Base-by-base conservation (phyloP, 2,329 filamentous ascomycete species). In the Coniella vitis region DNA sequence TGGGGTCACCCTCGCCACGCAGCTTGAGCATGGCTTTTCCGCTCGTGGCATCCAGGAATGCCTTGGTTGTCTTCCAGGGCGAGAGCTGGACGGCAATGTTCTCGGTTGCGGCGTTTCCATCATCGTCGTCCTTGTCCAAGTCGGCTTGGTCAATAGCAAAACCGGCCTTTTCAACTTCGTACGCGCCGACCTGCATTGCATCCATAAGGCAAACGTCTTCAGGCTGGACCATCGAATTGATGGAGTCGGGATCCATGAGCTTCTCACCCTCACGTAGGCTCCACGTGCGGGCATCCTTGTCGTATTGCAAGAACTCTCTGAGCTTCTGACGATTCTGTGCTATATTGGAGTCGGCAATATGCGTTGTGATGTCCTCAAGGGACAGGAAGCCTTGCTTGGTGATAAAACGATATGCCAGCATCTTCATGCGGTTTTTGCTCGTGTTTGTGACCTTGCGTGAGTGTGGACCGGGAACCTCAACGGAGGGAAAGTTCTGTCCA, bases 21-120 rank as follows among this genome's bases (percentile, higher is more conserved):
- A 98, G 77, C 58, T 90, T 86, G 39, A 98, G 78, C 93, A 98
- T 98, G 3, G 93, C 93, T 64, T 98, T 98, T 51, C 90, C 89
- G 52, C 90, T 84, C 43, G 88, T 91, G 1, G 93, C 93, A 56
- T 96, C 87, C 51, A 96, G 79, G 67, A 98, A 98, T 53, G 95
- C 95, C 69, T 95, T 95, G 45, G 89, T 95, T 0, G 90, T 91
- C 59, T 91, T 89, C 93, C 93, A 98, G 0, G 93, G 93, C 0
- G 91, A 90, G 69, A 98, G 82, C 61, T 90, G 88, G 64, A 91
- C 83, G 45, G 94, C 89, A 10, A 94, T 77, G 45, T 84, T 87
- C 59, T 90, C 84, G 49, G 83, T 75, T 22, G 71, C 69, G 51
- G 74, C 75, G 49, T 82, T 87, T 29, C 83, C 84, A 16, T 81